Base-by-base conservation (phyloP, 2,329 filamentous ascomycete genomes). In the Truncatella angustata region DNA sequence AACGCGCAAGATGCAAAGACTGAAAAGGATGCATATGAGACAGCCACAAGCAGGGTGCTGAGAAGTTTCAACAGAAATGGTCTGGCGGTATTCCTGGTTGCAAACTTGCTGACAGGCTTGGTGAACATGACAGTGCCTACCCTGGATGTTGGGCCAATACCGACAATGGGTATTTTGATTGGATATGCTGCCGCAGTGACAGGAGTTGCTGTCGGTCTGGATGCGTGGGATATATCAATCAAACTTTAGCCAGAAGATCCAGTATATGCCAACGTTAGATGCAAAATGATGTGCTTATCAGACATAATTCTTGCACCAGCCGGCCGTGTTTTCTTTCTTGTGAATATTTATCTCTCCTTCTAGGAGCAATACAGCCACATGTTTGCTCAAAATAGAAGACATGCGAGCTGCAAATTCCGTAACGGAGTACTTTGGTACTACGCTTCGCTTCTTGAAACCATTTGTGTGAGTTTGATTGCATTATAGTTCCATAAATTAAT, bases 101-200 rank as follows among this genome's bases (percentile, higher is more conserved):
- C 94, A 2, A 99, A 99, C 65, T 70, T 99, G 43, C 70, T 96
- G 56, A 99, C 94, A 1, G 94, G 94, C 0, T 66, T 91, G 14
- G 87, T 97, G 50, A 99, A 99, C 67, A 77, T 99, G 78, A 89
- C 86, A 4, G 70, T 97, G 50, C 86, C 87, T 35, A 99, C 94
- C 3, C 71, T 97, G 58, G 81, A 93, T 65, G 84, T 88, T 57
- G 78, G 77, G 4, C 80, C 82, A 7, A 61, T 79, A 3, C 68
- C 74, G 51, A 83, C 91, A 0, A 90, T 96, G 83, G 85, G 69
- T 0, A 84, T 97, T 30, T 69, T 99, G 57, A 70, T 90, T 20
- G 81, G 69, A 4, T 97, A 97, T 69, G 86, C 86, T 47, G 80
- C 74, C 2, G 71, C 78, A 1, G 55, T 97, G 40, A 87, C 89